Conservation (phyloP, 1,284 basidiomycete genomes). For the Caloboletus inedulis region DNA sequence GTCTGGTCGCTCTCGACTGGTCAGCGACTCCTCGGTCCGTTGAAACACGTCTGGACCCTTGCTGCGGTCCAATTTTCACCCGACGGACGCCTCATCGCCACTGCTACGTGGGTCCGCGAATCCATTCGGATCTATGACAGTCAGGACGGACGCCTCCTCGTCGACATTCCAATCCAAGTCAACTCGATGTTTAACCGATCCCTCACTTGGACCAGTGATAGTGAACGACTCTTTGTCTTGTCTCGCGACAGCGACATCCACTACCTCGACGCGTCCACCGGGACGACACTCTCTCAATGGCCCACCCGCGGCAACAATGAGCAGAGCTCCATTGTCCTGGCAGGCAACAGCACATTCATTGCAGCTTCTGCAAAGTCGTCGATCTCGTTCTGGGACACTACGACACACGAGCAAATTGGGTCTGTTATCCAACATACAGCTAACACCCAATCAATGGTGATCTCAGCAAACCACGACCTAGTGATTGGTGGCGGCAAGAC, state of each 20-base stretch:
- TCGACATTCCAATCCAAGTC: no score
- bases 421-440: no score
- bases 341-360: not conserved
- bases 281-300: not conserved
- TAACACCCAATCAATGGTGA: no score
- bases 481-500: no score
- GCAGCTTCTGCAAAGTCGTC: not conserved
- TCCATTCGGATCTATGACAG: conserved; percentile 3
- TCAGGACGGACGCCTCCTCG: no score
- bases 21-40: no score
- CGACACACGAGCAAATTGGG: not conserved
- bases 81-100: not conserved
- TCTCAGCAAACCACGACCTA: no score
- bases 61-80: not conserved
- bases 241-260: not conserved
- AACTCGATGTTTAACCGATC: not conserved
- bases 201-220: not conserved
- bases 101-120: not conserved
- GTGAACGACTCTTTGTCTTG: not conserved
- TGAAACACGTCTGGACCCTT: no score
- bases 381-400: not conserved
- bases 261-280: not conserved
- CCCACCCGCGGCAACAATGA: not conserved
- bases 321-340: conserved; percentile 1
- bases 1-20: not conserved